Evolutionary conservation across 257 asterid genomes (phyloP).

Genomic region (Euphrasia confusa): DNA sequence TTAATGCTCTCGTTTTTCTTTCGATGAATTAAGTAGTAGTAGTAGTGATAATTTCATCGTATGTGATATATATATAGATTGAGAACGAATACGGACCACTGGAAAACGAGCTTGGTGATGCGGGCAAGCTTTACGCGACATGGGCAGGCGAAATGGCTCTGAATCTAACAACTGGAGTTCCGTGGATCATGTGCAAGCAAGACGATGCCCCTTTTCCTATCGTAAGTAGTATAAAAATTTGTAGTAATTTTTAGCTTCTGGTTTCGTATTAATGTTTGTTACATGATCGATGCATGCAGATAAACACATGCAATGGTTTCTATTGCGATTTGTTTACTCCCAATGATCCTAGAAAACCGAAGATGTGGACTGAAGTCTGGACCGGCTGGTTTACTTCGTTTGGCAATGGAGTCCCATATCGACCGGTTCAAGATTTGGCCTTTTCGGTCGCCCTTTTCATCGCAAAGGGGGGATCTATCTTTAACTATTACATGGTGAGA

Average conservation of each 20-base stretch:
- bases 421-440: constrained; percentile 83
- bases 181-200: constrained; percentile 99
- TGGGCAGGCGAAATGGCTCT: constrained; percentile 98
- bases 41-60: not conserved
- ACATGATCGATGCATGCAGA: constrained; percentile 42
- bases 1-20: not conserved
- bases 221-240: constrained; percentile 39
- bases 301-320: constrained; percentile 66
- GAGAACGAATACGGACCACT: constrained; percentile 94
- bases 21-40: no score
- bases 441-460: constrained; percentile 76
- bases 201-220: constrained; percentile 93
- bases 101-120: constrained; percentile 75
- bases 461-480: constrained; percentile 70
- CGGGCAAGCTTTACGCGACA: constrained; percentile 56
- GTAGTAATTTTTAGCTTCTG: not conserved
- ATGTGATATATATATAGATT: constrained; percentile 37
- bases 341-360: constrained; percentile 49
- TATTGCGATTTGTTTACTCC: constrained; percentile 59
- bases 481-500: constrained; percentile 77
- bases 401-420: constrained; percentile 68
- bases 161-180: constrained; percentile 76
- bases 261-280: not conserved
- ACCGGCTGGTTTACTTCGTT: constrained; percentile 78
- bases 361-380: constrained; percentile 82